phyloP scores from a whole-genome alignment of 176 grass and related monocot genomes.

The Paspalum vaginatum region DNA sequence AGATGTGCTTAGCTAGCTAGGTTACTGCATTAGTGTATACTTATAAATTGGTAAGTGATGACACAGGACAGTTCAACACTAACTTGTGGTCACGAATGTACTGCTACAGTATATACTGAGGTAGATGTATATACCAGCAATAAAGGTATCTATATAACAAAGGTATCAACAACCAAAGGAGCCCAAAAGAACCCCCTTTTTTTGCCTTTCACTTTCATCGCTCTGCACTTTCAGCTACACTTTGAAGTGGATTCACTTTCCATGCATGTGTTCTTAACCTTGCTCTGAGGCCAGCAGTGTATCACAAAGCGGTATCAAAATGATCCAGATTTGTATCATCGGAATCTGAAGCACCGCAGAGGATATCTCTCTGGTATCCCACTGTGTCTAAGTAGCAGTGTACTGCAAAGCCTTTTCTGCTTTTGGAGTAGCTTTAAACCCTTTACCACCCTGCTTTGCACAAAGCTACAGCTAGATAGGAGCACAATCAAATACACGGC shows the following conservation, averaged over 20 bases:
- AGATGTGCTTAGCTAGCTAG: neutral
- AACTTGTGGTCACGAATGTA: slow-evolving; percentile 7
- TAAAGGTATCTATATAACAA: slow-evolving; percentile 9
- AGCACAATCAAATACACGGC: neutral
- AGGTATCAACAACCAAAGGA: slow-evolving; percentile 34
- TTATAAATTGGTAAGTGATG: neutral
- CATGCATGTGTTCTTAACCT: slow-evolving; percentile 19
- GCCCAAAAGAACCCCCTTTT: slow-evolving; percentile 41
- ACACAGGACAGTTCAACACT: neutral
- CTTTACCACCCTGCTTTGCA: slow-evolving; percentile 46
- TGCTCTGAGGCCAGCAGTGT: slow-evolving; percentile 30
- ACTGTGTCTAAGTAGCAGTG: slow-evolving; percentile 24
- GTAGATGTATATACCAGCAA: slow-evolving; percentile 12
- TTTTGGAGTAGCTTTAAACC: slow-evolving; percentile 41
- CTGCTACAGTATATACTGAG: neutral
- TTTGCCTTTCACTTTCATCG: slow-evolving; percentile 13
- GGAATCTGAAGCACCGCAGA: slow-evolving; percentile 33
- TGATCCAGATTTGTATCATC: slow-evolving; percentile 47
- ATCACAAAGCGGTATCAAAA: slow-evolving; percentile 54
- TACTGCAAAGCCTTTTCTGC: slow-evolving; percentile 31
- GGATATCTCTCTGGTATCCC: slow-evolving; percentile 54
- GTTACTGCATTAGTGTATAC: neutral
- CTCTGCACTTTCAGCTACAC: slow-evolving; percentile 40
- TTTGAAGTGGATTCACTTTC: slow-evolving; percentile 47
- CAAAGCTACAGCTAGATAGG: slow-evolving; percentile 13